Evolutionary conservation across 78 protist species (phyloP), one percentile per base, ranked within the genome.

Genomic region (Dictyostelium intermedium): DNA sequence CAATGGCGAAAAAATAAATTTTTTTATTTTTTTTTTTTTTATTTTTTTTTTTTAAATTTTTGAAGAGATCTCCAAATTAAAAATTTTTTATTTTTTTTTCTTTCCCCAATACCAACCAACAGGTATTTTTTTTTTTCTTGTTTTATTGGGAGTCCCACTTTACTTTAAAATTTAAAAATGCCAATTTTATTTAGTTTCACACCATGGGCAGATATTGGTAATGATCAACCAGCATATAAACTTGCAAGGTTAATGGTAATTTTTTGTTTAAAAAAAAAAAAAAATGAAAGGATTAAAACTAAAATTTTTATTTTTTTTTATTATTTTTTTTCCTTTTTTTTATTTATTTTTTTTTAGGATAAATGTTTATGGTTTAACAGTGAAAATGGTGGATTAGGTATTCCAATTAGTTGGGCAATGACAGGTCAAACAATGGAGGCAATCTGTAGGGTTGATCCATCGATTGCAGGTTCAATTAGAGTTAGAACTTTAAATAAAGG

Each of bases 351-450:
- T n/a, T n/a, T n/a, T n/a, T 25, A 87, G 93, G 94, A 89, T 70
- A 60, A 81, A 81, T 89, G 94, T 60, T 43, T 89, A 20, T 89
- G 94, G 94, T 89, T 34, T 34, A 82, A 80, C 25, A 79, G 41
- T 80, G 87, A 89, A 5, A 30, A 50, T 27, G 87, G 87, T 35
- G 87, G 87, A 20, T 47, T 69, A 18, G 94, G 94, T 74, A 89
- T 89, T 27, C 94, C 94, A 41, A 45, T 89, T 27, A 63, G 82
- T 89, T 89, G 94, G 94, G 94, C 87, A 43, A 43, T 89, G 82
- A 61, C 87, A 7, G 94, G 94, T n/a, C 94, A 89, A 66, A 89
- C 94, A 30, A 89, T 89, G 94, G 77, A 89, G 45, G 94, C 94
- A 10, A 89, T 89, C 20, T 84, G 47, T 23, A 53, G 82, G 41